These are phyloP conservation scores for Pythium periplocum DNA, from an alignment of 352 stramenopile species.

Conservation along the genomic window DNA sequence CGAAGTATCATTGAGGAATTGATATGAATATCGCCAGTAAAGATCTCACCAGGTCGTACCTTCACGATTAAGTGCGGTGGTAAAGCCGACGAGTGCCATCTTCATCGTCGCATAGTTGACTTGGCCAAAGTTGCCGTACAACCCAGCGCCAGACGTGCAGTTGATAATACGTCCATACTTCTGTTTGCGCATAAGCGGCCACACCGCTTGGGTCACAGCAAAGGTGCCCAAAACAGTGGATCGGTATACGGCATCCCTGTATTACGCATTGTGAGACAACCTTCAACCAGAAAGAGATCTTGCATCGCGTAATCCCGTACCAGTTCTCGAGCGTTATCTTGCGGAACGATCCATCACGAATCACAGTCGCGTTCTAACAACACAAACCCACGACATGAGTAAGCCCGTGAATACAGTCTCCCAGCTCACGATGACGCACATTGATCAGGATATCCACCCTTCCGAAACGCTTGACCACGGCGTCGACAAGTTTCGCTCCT, in stretches of 20 bases:
- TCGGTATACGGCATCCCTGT: slow-evolving; percentile 55
- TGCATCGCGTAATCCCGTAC: slow-evolving; percentile 14
- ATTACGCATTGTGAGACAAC: not conserved
- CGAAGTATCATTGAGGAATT: too few species aligned
- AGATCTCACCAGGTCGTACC: slow-evolving; percentile 13
- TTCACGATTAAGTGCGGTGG: slow-evolving; percentile 61
- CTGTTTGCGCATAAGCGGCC: slow-evolving; percentile 63
- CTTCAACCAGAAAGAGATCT: not conserved
- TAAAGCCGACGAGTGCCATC: slow-evolving; percentile 68
- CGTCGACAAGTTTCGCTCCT: slow-evolving; percentile 37
- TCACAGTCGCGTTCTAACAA: slow-evolving; percentile 54
- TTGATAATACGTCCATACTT: slow-evolving; percentile 73
- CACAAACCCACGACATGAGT: too few species aligned
- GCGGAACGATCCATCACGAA: slow-evolving; percentile 68
- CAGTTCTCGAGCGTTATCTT: slow-evolving; percentile 65
- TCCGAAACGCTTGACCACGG: slow-evolving; percentile 35
- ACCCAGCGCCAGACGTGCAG: slow-evolving; percentile 50
- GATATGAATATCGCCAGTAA: too few species aligned
- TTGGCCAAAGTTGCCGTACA: slow-evolving; percentile 79
- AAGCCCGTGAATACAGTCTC: too few species aligned
- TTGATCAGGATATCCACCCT: slow-evolving; percentile 77
- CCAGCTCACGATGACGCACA: slow-evolving; percentile 17
- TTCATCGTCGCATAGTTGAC: slow-evolving; percentile 80
- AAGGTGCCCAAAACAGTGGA: slow-evolving; percentile 59
- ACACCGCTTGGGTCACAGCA: slow-evolving; percentile 55